These are phyloP conservation scores for Dactylellina drechsleri DNA, from an alignment of 2,329 filamentous ascomycete genomes.

Conservation along the genomic window DNA sequence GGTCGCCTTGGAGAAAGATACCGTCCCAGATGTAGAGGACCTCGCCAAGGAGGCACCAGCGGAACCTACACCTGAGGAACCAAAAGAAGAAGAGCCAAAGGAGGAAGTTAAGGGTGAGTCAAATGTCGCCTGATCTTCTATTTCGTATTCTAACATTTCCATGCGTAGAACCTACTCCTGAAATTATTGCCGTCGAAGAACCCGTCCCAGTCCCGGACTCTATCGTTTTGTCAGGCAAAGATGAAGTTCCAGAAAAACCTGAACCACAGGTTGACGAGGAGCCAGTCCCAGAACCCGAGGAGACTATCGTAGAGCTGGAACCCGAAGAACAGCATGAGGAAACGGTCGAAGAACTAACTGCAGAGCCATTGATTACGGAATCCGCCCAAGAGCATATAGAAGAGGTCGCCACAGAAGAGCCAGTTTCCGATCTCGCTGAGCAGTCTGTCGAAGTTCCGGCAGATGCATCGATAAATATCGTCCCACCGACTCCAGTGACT, in stretches of 20 bases:
- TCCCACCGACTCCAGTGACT: conserved; percentile 41
- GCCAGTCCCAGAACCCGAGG: conserved; percentile 16
- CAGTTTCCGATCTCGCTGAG: conserved; percentile 24
- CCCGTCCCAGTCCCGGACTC: conserved; percentile 22
- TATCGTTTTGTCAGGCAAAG: conserved; percentile 31
- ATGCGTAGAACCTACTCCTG: conserved; percentile 28
- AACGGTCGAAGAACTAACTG: conserved; percentile 26
- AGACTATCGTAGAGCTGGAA: conserved; percentile 25
- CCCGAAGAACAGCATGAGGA: neutral
- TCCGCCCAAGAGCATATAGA: conserved; percentile 6
- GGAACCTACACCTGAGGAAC: conserved; percentile 23
- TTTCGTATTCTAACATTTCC: conserved; percentile 14
- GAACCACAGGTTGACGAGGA: conserved; percentile 34
- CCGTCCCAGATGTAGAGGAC: conserved; percentile 37
- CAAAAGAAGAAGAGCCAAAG: conserved; percentile 19
- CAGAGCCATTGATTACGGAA: conserved; percentile 4
- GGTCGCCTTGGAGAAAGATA: conserved; percentile 25
- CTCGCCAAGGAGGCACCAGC: conserved; percentile 27
- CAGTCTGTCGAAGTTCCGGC: conserved; percentile 25
- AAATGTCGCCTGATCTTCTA: neutral
- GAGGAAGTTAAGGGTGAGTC: conserved; percentile 16
- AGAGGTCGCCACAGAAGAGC: conserved; percentile 2
- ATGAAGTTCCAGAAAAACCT: conserved; percentile 32
- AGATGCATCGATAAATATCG: conserved; percentile 41
- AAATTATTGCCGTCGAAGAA: conserved; percentile 23